phyloP scores from a whole-genome alignment of 345 rosid species.

The Hevea brasiliensis region DNA sequence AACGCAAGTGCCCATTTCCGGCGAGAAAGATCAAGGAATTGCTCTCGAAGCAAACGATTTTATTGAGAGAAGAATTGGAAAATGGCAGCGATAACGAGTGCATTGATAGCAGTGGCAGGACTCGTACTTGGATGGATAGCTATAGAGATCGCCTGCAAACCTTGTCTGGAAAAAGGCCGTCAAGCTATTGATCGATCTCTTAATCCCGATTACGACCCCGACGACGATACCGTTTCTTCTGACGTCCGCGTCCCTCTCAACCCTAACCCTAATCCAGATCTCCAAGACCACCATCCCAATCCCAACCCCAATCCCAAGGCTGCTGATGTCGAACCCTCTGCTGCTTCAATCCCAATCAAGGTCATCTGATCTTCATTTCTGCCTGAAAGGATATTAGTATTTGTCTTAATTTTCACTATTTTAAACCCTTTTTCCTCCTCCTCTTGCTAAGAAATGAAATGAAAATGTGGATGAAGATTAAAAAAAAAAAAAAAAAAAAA shows the following conservation, averaged over 20 bases:
- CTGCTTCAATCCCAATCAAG: constrained; percentile 9
- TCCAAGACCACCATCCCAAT: neutral
- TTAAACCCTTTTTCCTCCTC: no score
- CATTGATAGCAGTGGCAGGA: constrained; percentile 68
- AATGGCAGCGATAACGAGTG: constrained; percentile 69
- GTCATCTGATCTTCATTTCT: neutral
- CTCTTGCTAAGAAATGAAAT: no score
- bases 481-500: no score
- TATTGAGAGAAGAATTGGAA: neutral
- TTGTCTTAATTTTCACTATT: neutral
- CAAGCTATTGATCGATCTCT: constrained; percentile 80
- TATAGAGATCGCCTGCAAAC: constrained; percentile 83
- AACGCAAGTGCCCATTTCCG: neutral
- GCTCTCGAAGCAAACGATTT: neutral
- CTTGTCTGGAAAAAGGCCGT: constrained; percentile 71
- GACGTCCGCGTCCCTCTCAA: constrained; percentile 46
- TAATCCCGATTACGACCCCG: constrained; percentile 78
- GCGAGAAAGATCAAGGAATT: neutral
- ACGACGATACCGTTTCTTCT: constrained; percentile 35
- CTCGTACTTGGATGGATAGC: constrained; percentile 73
- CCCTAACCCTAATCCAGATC: constrained; percentile 10
- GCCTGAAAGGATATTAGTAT: neutral
- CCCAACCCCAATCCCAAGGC: no score
- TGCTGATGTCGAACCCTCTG: neutral
- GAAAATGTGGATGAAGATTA: no score